Base-by-base conservation (phyloP, 2,329 filamentous ascomycete species). In the Monilinia aucupariae region DNA sequence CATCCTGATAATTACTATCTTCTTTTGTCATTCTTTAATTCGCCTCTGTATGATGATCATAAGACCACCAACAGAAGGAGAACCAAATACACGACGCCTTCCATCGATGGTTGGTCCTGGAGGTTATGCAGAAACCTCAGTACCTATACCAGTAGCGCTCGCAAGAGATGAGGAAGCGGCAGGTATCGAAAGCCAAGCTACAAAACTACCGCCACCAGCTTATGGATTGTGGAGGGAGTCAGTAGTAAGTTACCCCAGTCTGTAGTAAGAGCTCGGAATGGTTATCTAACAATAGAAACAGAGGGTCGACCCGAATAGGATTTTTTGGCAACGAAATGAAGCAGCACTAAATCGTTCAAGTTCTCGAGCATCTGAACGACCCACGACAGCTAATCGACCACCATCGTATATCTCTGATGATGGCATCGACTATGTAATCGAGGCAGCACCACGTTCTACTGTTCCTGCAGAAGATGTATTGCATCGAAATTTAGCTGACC, bases 201-300 rank as follows among this genome's bases (percentile, higher is more conserved):
- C 78, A 49, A 85, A 86, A 69, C 68, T 81, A 25, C 84, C 86
- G 10, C 92, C 92, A 4, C 92, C 92, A 0, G 91, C 91, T 2
- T 96, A 96, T 72, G 92, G 92, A 0, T 78, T 91, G 0, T 96
- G 91, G 90, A 81, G 91, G 59, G 86, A 87, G 74, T 93, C 88
- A 71, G 90, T 94, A 75, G 87, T 90, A 81, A 75, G 87, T 85
- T 54, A 32, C 22, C 30, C 45, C 12, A 51, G n/a, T 12, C 58
- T 6, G 10, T 37, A 25, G 5, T 50, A 17, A n/a, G 25, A 15
- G 12, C 22, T 22, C 51, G 17, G 34, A 8, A 39, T 30, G 34
- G 22, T 50, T n/a, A 50, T 39, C 56, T 70, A 64, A 71, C 49
- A 25, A 7, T 15, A 27, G 6, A 55, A 27, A 34, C 69, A 89